Conservation (phyloP, 371 early-diverging fungal species). For the Lichtheimia corymbifera region DNA sequence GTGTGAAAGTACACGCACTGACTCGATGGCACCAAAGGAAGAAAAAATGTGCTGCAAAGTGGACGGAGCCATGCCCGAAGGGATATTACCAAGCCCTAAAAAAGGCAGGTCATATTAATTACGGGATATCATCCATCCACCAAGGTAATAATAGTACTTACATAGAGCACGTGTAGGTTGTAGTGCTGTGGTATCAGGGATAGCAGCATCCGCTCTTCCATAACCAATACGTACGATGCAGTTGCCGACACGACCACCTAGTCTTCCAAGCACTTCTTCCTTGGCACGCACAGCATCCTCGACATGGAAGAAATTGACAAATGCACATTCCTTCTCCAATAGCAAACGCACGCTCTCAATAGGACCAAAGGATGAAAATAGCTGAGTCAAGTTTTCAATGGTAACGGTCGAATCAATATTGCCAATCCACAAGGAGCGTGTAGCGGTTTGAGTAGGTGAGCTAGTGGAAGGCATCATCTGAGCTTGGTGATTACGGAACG, state of each 20-base stretch:
- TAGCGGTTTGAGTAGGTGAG: constrained; percentile 51
- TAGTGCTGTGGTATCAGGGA: constrained; percentile 31
- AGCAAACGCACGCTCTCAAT: constrained; percentile 92
- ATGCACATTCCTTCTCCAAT: constrained; percentile 96
- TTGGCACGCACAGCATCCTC: constrained; percentile 90
- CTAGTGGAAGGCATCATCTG: constrained; percentile 23
- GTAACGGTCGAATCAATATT: constrained; percentile 84
- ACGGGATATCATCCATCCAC: background rate
- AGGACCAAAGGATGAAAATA: constrained; percentile 89
- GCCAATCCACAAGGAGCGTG: constrained; percentile 95
- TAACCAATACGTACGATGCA: constrained; percentile 87
- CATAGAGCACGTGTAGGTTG: constrained; percentile 54
- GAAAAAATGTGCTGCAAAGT: constrained; percentile 77
- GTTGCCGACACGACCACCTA: constrained; percentile 76
- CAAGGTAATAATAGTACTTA: constrained; percentile 21
- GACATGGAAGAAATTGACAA: constrained; percentile 84
- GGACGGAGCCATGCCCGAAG: constrained; percentile 75
- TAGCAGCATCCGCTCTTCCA: constrained; percentile 84
- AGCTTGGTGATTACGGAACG: constrained; percentile 21
- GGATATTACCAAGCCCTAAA: constrained; percentile 93
- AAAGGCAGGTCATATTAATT: constrained; percentile 6
- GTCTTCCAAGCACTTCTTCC: constrained; percentile 78
- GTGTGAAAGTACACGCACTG: constrained; percentile 91
- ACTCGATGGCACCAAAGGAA: constrained; percentile 89
- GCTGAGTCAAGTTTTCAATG: constrained; percentile 75